Evolutionary conservation across 768 basidiomycete species (phyloP), one percentile per base, ranked within the genome.

Genomic region (Collybia sordida): DNA sequence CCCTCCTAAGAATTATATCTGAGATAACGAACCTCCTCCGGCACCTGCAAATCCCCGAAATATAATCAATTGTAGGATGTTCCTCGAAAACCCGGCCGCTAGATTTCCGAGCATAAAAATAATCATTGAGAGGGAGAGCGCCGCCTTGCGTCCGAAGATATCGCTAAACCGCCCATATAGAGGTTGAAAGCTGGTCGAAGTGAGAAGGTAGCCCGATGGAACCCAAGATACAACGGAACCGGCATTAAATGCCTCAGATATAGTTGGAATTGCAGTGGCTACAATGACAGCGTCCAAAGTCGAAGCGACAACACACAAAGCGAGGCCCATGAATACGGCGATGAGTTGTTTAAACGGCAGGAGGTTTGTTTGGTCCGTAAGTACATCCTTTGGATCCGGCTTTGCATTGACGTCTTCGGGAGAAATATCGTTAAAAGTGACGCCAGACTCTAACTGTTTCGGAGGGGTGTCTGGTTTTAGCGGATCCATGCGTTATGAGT

Each of bases 341-440:
- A 89, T 63, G 37, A 89, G 71, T 62, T 83, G 82, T 49, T 71
- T 77, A 61, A 81, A 78, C 0, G 87, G 87, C 4, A 89, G 73
- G 11, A 88, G 73, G 59, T 90, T 89, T 3, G 87, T 89, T 64
- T 90, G 87, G 70, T 90, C 88, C 9, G 85, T 85, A 43, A 87
- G 59, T 15, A 52, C 41, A 31, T 52, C 44, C 31, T 14, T 12
- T n/a, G 22, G 41, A 36, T 49, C 14, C 22, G 17, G 51, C 36
- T 41, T 41, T 23, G 11, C 23, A 3, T 9, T 18, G 8, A 1
- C 14, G 4, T 42, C 23, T 15, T 4, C 14, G 31, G 14, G 9
- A 12, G 31, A n/a, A n/a, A n/a, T 31, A 14, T 31, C 31, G 11
- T 14, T 14, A 12, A 31, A 3, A 11, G 11, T 14, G 31, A 3